These are phyloP conservation scores for Aspergillus vadensis DNA, from an alignment of 2,329 filamentous ascomycete genomes.

Conservation along the genomic window DNA sequence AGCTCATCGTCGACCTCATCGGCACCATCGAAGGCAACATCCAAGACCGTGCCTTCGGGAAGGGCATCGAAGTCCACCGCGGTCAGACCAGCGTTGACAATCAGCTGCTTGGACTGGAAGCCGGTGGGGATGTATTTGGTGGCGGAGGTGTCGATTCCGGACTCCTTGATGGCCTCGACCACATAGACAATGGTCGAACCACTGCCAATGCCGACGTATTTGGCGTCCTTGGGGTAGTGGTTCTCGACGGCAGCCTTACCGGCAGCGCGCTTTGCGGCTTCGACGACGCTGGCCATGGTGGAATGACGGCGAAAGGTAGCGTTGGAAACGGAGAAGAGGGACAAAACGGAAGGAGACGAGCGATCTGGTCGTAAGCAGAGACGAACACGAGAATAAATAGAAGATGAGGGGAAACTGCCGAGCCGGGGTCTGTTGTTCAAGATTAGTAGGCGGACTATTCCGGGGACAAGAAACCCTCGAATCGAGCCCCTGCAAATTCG, in stretches of 20 bases:
- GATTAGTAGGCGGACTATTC: slow-evolving; percentile 19
- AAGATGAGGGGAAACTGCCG: slow-evolving; percentile 7
- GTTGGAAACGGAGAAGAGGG: slow-evolving; percentile 9
- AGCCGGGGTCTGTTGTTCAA: slow-evolving; percentile 11
- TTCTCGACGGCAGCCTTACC: slow-evolving; percentile 60
- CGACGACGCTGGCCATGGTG: slow-evolving; percentile 47
- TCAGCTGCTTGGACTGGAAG: slow-evolving; percentile 84
- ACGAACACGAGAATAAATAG: slow-evolving; percentile 10
- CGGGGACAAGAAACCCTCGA: slow-evolving; percentile 17
- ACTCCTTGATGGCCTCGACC: slow-evolving; percentile 63
- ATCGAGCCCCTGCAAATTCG: slow-evolving; percentile 9
- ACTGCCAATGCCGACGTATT: slow-evolving; percentile 65
- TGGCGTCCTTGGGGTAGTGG: slow-evolving; percentile 60
- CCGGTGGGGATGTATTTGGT: slow-evolving; percentile 93
- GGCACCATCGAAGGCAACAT: slow-evolving; percentile 93
- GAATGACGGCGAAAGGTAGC: slow-evolving; percentile 22
- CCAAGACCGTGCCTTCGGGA: slow-evolving; percentile 65
- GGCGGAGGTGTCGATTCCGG: slow-evolving; percentile 47
- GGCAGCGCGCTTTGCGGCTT: slow-evolving; percentile 62
- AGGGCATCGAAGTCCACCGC: slow-evolving; percentile 78
- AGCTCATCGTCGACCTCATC: slow-evolving; percentile 94
- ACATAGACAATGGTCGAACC: slow-evolving; percentile 69
- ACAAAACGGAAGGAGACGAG: background rate
- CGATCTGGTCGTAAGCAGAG: background rate
- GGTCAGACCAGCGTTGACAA: slow-evolving; percentile 74